Evolutionary conservation across 352 stramenopile genomes (phyloP).

Genomic region (Pythium phragmitis): DNA sequence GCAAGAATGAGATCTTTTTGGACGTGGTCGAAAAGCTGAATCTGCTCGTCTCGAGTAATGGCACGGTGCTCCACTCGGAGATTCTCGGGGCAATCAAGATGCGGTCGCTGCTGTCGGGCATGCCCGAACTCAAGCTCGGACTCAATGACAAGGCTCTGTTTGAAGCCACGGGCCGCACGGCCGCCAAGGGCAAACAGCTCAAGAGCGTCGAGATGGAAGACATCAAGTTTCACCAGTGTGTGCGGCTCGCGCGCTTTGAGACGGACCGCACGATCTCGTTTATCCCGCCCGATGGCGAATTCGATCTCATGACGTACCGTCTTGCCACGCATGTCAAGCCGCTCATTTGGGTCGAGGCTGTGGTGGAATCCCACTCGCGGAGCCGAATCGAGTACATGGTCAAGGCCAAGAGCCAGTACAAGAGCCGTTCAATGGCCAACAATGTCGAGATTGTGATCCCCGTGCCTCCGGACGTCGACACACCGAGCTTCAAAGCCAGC

Average conservation of each 20-base stretch:
- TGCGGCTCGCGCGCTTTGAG: conserved; percentile 98
- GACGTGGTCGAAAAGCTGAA: conserved; percentile 99
- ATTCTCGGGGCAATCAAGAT: conserved; percentile 98
- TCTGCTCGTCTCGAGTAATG: conserved; percentile 95
- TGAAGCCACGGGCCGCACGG: conserved; percentile 92
- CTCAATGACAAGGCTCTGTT: conserved; percentile 99
- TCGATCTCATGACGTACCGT: conserved; percentile 99
- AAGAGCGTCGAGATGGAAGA: conserved; percentile 97
- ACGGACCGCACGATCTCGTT: conserved; percentile 99
- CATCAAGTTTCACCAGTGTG: conserved; percentile 99
- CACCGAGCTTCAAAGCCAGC: conserved; percentile 97
- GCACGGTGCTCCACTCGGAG: conserved; percentile 97
- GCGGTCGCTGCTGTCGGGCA: conserved; percentile 98
- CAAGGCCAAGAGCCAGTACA: conserved; percentile 99
- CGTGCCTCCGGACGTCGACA: conserved; percentile 98
- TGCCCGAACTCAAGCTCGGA: conserved; percentile 99
- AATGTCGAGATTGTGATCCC: conserved; percentile 99
- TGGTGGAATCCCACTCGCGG: conserved; percentile 97
- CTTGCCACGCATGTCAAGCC: conserved; percentile 99
- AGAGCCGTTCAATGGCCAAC: conserved; percentile 97
- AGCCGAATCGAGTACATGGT: conserved; percentile 99
- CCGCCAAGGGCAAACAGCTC: conserved; percentile 90
- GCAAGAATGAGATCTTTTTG: conserved; percentile 99
- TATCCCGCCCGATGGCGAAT: conserved; percentile 99
- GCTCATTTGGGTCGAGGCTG: conserved; percentile 97